phyloP scores from a whole-genome alignment of 345 rosid species.

The Corchorus olitorius region DNA sequence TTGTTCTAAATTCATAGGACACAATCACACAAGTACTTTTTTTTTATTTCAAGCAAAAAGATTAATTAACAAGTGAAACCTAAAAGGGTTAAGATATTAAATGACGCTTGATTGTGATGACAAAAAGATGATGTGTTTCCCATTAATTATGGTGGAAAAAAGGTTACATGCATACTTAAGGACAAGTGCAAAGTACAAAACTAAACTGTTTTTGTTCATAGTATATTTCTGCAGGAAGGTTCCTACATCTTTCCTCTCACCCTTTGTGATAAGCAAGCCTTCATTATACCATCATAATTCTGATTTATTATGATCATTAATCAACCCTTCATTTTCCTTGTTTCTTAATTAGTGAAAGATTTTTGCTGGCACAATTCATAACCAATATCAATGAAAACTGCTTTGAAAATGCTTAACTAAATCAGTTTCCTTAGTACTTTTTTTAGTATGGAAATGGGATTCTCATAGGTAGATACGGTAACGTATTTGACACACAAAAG shows the following conservation, averaged over 20 bases:
- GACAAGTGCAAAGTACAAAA: constrained; percentile 41
- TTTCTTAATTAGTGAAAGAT: neutral
- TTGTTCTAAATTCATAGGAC: neutral
- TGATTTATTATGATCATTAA: no score
- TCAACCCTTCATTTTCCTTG: no score
- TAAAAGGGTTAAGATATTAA: neutral
- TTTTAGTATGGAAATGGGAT: constrained; percentile 12
- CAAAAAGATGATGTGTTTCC: constrained; percentile 27
- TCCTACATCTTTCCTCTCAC: constrained; percentile 38
- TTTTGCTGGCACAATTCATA: neutral
- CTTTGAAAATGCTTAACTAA: neutral
- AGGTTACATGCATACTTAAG: constrained; percentile 1
- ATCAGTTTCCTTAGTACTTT: neutral
- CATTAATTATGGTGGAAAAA: constrained; percentile 20
- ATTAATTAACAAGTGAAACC: neutral
- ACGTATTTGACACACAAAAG: constrained; percentile 18
- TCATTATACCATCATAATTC: constrained; percentile 14
- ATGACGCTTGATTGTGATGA: constrained; percentile 31
- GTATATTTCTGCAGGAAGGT: constrained; percentile 37
- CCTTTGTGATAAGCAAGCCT: constrained; percentile 12
- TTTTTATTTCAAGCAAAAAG: neutral
- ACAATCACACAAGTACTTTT: neutral
- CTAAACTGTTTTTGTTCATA: constrained; percentile 20
- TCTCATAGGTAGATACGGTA: neutral
- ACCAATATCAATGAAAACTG: neutral